Conservation (phyloP, 2,329 filamentous ascomycete species). For the Zymoseptoria crescenta region DNA sequence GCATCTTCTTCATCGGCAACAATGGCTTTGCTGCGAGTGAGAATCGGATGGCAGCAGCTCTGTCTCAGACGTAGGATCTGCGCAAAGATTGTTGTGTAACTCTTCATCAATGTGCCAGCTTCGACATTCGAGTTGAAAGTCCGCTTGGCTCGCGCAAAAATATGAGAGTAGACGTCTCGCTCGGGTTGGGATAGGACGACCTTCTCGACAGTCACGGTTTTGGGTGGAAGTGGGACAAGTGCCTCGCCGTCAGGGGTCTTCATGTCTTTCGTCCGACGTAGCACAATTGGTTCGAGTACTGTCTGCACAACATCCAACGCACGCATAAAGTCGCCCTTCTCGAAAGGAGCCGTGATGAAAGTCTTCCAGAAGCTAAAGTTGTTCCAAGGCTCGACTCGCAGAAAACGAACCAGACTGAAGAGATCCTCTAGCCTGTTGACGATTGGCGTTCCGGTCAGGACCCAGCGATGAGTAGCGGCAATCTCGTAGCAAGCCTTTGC, state of each 20-base stretch:
- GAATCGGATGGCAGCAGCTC: constrained; percentile 83
- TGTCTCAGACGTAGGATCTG: constrained; percentile 90
- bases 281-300: constrained; percentile 88
- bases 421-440: constrained; percentile 93
- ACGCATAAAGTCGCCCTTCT: constrained; percentile 87
- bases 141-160: constrained; percentile 72
- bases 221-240: constrained; percentile 73
- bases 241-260: constrained; percentile 79
- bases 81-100: constrained; percentile 93
- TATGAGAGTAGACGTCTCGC: constrained; percentile 84
- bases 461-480: constrained; percentile 79
- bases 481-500: constrained; percentile 92
- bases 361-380: constrained; percentile 99
- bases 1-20: constrained; percentile 85
- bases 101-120: constrained; percentile 86
- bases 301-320: constrained; percentile 96
- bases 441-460: constrained; percentile 88
- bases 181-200: constrained; percentile 80
- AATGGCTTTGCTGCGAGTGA: constrained; percentile 77
- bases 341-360: constrained; percentile 95
- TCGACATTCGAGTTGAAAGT: constrained; percentile 82
- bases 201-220: constrained; percentile 75
- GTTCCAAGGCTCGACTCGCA: constrained; percentile 93
- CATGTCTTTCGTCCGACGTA: constrained; percentile 96
- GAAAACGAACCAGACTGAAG: constrained; percentile 84